Conservation (phyloP, 345 rosid genomes). For the Populus simonii region DNA sequence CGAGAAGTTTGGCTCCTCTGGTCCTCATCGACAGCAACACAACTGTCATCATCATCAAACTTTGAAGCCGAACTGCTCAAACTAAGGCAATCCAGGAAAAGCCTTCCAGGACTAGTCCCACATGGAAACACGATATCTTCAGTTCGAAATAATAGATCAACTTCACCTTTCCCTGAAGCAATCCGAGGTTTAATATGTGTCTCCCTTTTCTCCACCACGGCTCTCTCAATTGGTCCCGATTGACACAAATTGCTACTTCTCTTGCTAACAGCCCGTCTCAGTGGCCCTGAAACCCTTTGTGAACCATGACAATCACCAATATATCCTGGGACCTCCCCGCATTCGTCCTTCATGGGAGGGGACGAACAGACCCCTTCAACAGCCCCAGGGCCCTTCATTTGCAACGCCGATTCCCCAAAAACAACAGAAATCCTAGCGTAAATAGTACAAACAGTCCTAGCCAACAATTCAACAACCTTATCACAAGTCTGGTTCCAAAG, state of each 20-base stretch:
- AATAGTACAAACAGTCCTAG: constrained; percentile 80
- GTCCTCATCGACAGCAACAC: constrained; percentile 29
- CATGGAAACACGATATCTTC: constrained; percentile 76
- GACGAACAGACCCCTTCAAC: constrained; percentile 19
- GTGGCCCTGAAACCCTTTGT: constrained; percentile 32
- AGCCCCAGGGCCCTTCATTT: constrained; percentile 13
- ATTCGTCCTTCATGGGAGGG: constrained; percentile 28
- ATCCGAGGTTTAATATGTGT: constrained; percentile 34
- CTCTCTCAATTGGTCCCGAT: constrained; percentile 31
- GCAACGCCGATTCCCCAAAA: constrained; percentile 55
- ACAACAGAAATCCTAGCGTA: constrained; percentile 65
- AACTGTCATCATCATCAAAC: constrained; percentile 41
- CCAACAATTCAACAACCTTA: constrained; percentile 85
- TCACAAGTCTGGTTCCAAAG: constrained; percentile 89
- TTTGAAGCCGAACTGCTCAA: constrained; percentile 63
- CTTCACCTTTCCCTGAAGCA: constrained; percentile 46
- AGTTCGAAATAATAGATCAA: constrained; percentile 35
- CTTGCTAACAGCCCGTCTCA: constrained; percentile 54
- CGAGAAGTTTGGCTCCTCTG: constrained; percentile 49
- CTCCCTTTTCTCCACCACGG: constrained; percentile 24
- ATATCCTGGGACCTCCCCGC: constrained; percentile 25
- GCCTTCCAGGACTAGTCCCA: constrained; percentile 75
- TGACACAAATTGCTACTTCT: constrained; percentile 32
- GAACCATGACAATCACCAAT: constrained; percentile 20
- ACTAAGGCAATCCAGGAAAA: constrained; percentile 80